Evolutionary conservation across 768 basidiomycete species (phyloP), one percentile per base, ranked within the genome.

Genomic region (Aureoboletus auriporus): DNA sequence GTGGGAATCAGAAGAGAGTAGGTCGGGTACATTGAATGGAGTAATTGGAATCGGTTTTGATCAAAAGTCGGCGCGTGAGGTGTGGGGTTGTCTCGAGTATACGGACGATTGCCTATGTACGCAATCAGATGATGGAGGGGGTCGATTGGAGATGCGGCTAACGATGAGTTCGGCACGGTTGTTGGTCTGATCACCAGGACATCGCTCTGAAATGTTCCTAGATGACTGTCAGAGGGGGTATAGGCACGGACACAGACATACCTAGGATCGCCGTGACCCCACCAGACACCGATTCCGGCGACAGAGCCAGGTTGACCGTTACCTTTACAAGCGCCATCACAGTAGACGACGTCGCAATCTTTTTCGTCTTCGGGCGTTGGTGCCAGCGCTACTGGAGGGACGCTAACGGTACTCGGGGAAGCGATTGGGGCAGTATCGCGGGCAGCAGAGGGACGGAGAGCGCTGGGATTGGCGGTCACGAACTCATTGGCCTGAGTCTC

Each of bases 261-360:
- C 87, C 87, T 72, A 29, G 78, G 64, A 65, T 92, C 86, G 49
- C 75, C 61, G 9, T 62, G 67, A 0, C 85, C 89, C 89, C 89
- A 97, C 82, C 84, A 97, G 1, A 97, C 89, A 0, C 94, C 94
- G 37, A 93, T 68, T 1, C 94, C 94, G 1, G 91, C 94, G 36
- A 78, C 54, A 0, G 87, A 76, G 1, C 76, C 80, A 3, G 27
- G 28, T 59, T 82, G 69, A 0, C 94, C 94, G 61, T 97, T 97
- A 2, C 84, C 81, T 59, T 79, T 80, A 54, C 91, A 93, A 6
- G 92, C 86, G 10, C 94, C 94, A 65, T 97, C 94, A 16, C 78
- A 84, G 57, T 90, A 95, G 1, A 93, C 93, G 11, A 86, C 69
- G 36, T 70, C 64, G 56, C 64, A 69, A 4, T 60, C 62, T 3